Percentiles rank a stretch among this genome's conserved stretches.
Evolutionary conservation across 163 green algal genomes (phyloP).

Genomic region (Chlorella variabilis): DNA sequence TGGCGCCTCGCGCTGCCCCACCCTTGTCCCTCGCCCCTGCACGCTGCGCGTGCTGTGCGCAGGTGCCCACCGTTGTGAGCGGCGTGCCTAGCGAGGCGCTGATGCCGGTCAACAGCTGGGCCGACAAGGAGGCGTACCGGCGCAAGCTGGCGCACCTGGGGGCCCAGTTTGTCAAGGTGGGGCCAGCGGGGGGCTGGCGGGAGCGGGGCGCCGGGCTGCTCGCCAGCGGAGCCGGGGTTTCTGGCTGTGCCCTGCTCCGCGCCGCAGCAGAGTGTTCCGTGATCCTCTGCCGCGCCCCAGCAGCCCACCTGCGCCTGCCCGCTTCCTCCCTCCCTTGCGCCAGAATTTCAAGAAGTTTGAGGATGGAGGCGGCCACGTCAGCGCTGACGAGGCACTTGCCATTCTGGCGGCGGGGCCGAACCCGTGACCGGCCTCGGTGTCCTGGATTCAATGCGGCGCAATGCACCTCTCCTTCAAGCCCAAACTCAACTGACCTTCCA

Average conservation of each 20-base stretch:
- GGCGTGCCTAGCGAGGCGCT: slow-evolving; percentile 52
- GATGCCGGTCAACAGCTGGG: slow-evolving; percentile 49
- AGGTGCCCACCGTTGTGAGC: slow-evolving; percentile 47
- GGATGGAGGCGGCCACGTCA: slow-evolving; percentile 57
- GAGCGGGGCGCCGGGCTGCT: background rate
- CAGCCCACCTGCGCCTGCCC: too few species aligned
- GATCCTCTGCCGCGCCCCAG: too few species aligned
- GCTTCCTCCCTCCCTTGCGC: background rate
- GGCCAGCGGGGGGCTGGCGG: too few species aligned
- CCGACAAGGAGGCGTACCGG: slow-evolving; percentile 50
- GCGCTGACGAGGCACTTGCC: slow-evolving; percentile 41
- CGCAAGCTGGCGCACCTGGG: slow-evolving; percentile 50
- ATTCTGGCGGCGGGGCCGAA: slow-evolving; percentile 50
- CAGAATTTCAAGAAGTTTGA: slow-evolving; percentile 41
- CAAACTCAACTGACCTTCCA: too few species aligned
- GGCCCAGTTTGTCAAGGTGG: slow-evolving; percentile 38
- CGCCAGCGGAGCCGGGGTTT: background rate
- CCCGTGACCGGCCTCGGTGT: too few species aligned
- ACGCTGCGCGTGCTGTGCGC: too few species aligned
- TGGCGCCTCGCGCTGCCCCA: too few species aligned
- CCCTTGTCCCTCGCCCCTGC: too few species aligned
- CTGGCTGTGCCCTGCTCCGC: too few species aligned
- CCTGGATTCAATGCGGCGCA: too few species aligned
- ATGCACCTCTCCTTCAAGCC: too few species aligned
- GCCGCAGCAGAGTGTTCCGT: too few species aligned